These are phyloP conservation scores for Linum usitatissimum DNA, from an alignment of 345 rosid genomes.

Conservation along the genomic window DNA sequence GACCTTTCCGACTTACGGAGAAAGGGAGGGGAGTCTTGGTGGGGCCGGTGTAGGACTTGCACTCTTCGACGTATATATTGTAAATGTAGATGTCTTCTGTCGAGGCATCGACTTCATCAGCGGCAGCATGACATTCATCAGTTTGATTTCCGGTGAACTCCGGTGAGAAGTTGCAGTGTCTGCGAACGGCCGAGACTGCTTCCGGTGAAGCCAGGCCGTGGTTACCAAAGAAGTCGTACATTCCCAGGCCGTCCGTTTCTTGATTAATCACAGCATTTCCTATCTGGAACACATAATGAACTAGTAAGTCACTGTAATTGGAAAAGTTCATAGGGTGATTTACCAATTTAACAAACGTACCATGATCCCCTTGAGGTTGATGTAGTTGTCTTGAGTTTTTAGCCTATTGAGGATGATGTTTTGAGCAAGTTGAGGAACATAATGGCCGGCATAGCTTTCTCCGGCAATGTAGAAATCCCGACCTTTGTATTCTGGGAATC, in stretches of 20 bases:
- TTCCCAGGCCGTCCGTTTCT: conserved; percentile 55
- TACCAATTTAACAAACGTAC: conserved; percentile 15
- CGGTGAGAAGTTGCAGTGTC: conserved; percentile 41
- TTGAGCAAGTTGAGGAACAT: conserved; percentile 72
- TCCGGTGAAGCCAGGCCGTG: conserved; percentile 60
- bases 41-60: conserved; percentile 32
- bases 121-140: conserved; percentile 30
- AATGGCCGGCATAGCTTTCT: conserved; percentile 88
- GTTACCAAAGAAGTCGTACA: conserved; percentile 48
- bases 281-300: conserved; percentile 27
- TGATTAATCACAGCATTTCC: conserved; percentile 80
- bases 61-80: conserved; percentile 69
- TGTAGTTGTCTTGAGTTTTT: conserved; percentile 27
- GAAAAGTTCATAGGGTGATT: no score
- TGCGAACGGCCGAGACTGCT: conserved; percentile 16
- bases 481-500: conserved; percentile 68
- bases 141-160: conserved; percentile 17
- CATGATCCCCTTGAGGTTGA: conserved; percentile 74
- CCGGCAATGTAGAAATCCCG: conserved; percentile 72
- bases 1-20: conserved; percentile 22
- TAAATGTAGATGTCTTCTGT: conserved; percentile 33
- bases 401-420: conserved; percentile 43
- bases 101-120: conserved; percentile 12
- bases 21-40: conserved; percentile 44
- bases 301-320: no score